Conservation (phyloP, 306 rosid genomes). For the Dicorynia guianensis region DNA sequence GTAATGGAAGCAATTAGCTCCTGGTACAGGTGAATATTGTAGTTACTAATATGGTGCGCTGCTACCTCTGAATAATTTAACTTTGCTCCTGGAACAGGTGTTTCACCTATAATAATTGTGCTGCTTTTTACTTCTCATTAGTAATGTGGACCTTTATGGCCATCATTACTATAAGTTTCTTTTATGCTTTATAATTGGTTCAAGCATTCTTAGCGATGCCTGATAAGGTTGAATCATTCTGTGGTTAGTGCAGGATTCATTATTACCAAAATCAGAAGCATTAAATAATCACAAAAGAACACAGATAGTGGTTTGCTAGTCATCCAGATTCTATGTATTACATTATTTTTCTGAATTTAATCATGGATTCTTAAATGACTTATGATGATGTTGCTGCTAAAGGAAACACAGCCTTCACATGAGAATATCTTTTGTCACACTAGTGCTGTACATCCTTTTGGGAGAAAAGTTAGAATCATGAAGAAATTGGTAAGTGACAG, state of each 20-base stretch:
- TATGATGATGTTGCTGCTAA: conserved; percentile 51
- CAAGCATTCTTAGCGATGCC: conserved; percentile 41
- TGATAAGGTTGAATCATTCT: conserved; percentile 49
- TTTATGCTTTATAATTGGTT: conserved; percentile 35
- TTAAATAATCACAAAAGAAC: conserved; percentile 34
- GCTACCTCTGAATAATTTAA: no score
- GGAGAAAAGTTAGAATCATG: conserved; percentile 13
- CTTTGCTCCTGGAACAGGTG: no score
- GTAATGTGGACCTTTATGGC: conserved; percentile 39
- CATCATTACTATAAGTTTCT: conserved; percentile 40
- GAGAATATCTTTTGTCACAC: conserved; percentile 38
- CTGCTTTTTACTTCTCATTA: conserved; percentile 35
- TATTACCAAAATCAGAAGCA: conserved; percentile 41
- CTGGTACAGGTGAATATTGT: no score
- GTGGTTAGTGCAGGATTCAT: conserved; percentile 61
- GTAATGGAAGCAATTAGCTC: no score
- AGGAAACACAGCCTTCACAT: conserved; percentile 49
- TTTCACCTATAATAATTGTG: conserved; percentile 46
- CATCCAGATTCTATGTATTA: conserved; percentile 53
- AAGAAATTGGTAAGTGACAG: conserved; percentile 17
- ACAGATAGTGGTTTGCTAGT: conserved; percentile 49
- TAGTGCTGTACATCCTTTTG: conserved; percentile 35
- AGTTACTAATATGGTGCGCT: no score
- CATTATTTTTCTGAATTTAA: conserved; percentile 44
- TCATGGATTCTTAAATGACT: conserved; percentile 42